Evolutionary conservation across 306 rosid genomes (phyloP).

Genomic region (Trifolium dubium): DNA sequence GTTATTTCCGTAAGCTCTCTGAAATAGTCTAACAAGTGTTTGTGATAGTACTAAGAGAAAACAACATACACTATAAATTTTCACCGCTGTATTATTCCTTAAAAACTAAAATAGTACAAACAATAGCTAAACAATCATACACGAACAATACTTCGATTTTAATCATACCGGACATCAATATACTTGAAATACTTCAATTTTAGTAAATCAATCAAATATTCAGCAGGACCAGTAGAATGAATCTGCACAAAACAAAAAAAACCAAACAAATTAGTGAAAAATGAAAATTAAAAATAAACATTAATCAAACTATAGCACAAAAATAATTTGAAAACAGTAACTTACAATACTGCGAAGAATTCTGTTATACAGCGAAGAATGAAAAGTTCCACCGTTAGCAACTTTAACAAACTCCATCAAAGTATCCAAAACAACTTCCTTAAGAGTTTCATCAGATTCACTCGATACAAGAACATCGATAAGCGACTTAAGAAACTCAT

Average conservation of each 20-base stretch:
- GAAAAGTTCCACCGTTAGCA: conserved; percentile 71
- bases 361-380: conserved; percentile 77
- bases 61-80: not conserved
- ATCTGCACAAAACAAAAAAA: conserved; percentile 50
- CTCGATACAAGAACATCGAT: conserved; percentile 58
- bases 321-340: not conserved
- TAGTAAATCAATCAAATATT: conserved; percentile 62
- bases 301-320: not conserved
- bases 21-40: too few relatives aligned
- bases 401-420: conserved; percentile 82
- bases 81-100: not conserved
- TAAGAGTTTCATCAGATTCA: conserved; percentile 60
- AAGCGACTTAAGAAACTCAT: conserved; percentile 66
- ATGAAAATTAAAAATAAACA: not conserved
- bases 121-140: too few relatives aligned
- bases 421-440: conserved; percentile 81
- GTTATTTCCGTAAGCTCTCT: too few relatives aligned
- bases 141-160: too few relatives aligned
- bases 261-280: conserved; percentile 2
- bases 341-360: conserved; percentile 73
- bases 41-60: not conserved
- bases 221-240: conserved; percentile 40
- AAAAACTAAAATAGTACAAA: not conserved
- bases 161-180: conserved; percentile 77
- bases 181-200: conserved; percentile 73